Base-by-base conservation (phyloP, 2,329 filamentous ascomycete species). In the Aspergillus flavus region DNA sequence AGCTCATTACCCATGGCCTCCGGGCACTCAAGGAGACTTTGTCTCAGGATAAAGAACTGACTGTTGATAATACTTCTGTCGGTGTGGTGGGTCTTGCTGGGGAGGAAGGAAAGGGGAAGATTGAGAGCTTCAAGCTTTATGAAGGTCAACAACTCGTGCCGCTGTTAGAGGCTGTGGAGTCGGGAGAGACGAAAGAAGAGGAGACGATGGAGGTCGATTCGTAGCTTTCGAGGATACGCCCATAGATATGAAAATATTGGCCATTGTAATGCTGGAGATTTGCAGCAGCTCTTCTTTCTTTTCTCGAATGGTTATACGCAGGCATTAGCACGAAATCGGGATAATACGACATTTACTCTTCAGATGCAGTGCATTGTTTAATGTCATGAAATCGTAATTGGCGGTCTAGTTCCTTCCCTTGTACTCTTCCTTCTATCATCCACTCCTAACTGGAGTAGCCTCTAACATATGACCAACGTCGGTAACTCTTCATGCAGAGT, bases 21-120 rank as follows among this genome's bases (percentile, higher is more conserved):
- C 87, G 87, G 76, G 94, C 95, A 58, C 84, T 99, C 76, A 97
- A 97, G 85, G 95, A 99, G 85, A 96, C 91, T 71, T 83, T 99
- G 78, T 91, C 92, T 62, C 94, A 98, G 86, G 95, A 99, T 81
- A 96, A 96, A 84, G 94, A 98, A 85, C 83, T 99, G 78, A 98
- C 94, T 61, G 88, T 97, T 46, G 95, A 98, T 79, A 99, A 99
- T 83, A 97, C 94, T 60, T 97, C 93, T 71, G 87, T 99, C 59
- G 94, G 92, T 43, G 85, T 97, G 65, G 91, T 94, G 26, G 94
- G 94, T 11, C 71, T 87, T 56, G 82, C 86, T 56, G 81, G 73
- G 54, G 78, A 81, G 61, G 79, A 82, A 59, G 83, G 82, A 76
- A 86, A 85, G 78, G 81, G 73, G 55, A 83, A 80, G 70, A 69